Evolutionary conservation across 2,329 filamentous ascomycete species (phyloP).

Genomic region (Colletotrichum musicola): DNA sequence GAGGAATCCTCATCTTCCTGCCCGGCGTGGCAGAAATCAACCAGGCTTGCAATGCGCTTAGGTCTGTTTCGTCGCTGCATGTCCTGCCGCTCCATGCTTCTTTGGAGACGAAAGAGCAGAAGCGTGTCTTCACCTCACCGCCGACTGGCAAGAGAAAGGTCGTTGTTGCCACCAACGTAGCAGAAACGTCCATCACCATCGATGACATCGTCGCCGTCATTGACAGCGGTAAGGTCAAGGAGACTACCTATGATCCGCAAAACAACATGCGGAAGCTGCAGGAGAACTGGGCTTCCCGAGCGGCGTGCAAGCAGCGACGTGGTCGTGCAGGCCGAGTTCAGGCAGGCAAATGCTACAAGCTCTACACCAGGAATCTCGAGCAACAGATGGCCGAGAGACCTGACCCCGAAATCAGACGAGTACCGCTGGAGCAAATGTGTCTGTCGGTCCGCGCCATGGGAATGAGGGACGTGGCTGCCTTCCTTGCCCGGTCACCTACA

Average conservation of each 20-base stretch:
- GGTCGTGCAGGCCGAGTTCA: conserved; percentile 94
- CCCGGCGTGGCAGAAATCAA: conserved; percentile 94
- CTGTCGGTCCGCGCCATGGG: conserved; percentile 97
- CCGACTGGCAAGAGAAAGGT: conserved; percentile 89
- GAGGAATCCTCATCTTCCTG: conserved; percentile 95
- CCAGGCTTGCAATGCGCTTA: conserved; percentile 78
- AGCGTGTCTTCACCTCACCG: conserved; percentile 82
- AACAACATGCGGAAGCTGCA: conserved; percentile 95
- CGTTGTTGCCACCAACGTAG: conserved; percentile 95
- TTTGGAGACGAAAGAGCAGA: conserved; percentile 88
- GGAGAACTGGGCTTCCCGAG: conserved; percentile 94
- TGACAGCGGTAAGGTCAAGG: conserved; percentile 94
- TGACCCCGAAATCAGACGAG: conserved; percentile 92
- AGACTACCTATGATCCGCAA: conserved; percentile 91
- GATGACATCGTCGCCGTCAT: conserved; percentile 97
- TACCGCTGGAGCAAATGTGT: conserved; percentile 94
- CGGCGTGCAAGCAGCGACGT: conserved; percentile 93
- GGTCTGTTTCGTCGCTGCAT: conserved; percentile 73
- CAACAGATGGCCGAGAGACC: conserved; percentile 88
- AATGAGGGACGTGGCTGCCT: conserved; percentile 81
- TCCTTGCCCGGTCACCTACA: conserved; percentile 88
- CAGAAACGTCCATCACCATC: conserved; percentile 98
- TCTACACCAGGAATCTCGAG: conserved; percentile 90
- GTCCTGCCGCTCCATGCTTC: conserved; percentile 93
- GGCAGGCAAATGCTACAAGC: conserved; percentile 92